Conservation (phyloP, 2,329 filamentous ascomycete species). For the Phialophora verrucosa region DNA sequence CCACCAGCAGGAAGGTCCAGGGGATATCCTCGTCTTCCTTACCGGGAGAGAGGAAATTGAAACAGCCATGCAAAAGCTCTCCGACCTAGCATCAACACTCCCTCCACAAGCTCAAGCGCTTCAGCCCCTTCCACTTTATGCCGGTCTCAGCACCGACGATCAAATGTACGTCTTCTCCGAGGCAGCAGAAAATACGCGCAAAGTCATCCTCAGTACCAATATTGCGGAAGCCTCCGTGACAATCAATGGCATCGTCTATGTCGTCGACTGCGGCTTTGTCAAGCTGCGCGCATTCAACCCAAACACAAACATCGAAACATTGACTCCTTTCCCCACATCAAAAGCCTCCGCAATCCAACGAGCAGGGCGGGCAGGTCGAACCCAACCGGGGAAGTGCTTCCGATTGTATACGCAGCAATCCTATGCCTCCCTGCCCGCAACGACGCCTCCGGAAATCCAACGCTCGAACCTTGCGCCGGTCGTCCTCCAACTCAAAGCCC, state of each 20-base stretch:
- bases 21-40: constrained; percentile 89
- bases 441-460: constrained; percentile 87
- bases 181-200: constrained; percentile 78
- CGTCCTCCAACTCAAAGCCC: constrained; percentile 87
- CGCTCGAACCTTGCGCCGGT: constrained; percentile 87
- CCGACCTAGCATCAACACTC: constrained; percentile 71
- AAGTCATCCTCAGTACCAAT: constrained; percentile 92
- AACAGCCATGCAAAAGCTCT: constrained; percentile 75
- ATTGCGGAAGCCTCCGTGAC: constrained; percentile 97
- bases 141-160: constrained; percentile 85
- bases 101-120: constrained; percentile 65
- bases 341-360: constrained; percentile 93
- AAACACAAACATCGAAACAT: constrained; percentile 80
- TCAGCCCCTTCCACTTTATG: constrained; percentile 80
- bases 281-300: constrained; percentile 89
- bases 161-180: constrained; percentile 95
- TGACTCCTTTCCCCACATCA: constrained; percentile 81
- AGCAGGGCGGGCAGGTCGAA: constrained; percentile 86
- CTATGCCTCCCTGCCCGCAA: constrained; percentile 69
- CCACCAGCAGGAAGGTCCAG: constrained; percentile 76
- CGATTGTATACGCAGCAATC: constrained; percentile 82
- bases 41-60: constrained; percentile 95
- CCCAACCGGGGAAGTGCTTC: constrained; percentile 90
- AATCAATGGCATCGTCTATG: constrained; percentile 88
- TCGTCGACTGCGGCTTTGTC: constrained; percentile 88